Evolutionary conservation across 352 stramenopile species (phyloP).

Genomic region (Globisporangium perplexum): DNA sequence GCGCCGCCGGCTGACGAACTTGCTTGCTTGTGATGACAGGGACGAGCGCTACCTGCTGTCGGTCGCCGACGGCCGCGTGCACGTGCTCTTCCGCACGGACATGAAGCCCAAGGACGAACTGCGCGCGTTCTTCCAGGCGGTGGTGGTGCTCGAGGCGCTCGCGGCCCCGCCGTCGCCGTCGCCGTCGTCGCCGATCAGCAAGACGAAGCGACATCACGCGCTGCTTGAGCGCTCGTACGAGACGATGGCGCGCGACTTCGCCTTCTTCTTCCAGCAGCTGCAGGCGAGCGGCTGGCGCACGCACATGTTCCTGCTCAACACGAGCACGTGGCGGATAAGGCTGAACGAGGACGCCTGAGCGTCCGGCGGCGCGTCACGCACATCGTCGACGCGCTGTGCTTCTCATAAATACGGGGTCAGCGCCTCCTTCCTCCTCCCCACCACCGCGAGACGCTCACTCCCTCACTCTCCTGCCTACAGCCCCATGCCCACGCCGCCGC

Average conservation of each 20-base stretch:
- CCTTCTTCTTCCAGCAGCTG: slow-evolving; percentile 57
- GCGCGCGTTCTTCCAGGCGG: slow-evolving; percentile 66
- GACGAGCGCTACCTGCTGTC: slow-evolving; percentile 60
- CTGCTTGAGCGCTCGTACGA: slow-evolving; percentile 41
- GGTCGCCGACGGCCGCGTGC: slow-evolving; percentile 22
- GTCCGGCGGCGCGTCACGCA: no score
- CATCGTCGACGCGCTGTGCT: no score
- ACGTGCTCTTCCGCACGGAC: slow-evolving; percentile 51
- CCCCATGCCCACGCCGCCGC: slow-evolving; percentile 11
- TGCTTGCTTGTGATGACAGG: slow-evolving; percentile 14
- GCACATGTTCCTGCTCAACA: slow-evolving; percentile 72
- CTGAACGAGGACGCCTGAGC: slow-evolving; percentile 33
- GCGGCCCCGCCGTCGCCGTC: slow-evolving; percentile 9
- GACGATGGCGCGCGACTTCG: slow-evolving; percentile 51
- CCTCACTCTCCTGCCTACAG: slow-evolving; percentile 5
- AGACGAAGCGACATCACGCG: slow-evolving; percentile 6
- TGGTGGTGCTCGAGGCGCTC: slow-evolving; percentile 46
- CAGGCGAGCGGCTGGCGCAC: slow-evolving; percentile 60
- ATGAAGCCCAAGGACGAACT: slow-evolving; percentile 54
- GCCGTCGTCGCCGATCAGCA: slow-evolving; percentile 13
- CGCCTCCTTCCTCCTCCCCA: neutral
- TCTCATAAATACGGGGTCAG: neutral
- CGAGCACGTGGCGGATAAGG: slow-evolving; percentile 59
- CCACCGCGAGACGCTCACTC: neutral
- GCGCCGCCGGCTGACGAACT: no score